Evolutionary conservation across 768 basidiomycete species (phyloP), one percentile per base, ranked within the genome.

Genomic region (Phlegmacium glaucopus): DNA sequence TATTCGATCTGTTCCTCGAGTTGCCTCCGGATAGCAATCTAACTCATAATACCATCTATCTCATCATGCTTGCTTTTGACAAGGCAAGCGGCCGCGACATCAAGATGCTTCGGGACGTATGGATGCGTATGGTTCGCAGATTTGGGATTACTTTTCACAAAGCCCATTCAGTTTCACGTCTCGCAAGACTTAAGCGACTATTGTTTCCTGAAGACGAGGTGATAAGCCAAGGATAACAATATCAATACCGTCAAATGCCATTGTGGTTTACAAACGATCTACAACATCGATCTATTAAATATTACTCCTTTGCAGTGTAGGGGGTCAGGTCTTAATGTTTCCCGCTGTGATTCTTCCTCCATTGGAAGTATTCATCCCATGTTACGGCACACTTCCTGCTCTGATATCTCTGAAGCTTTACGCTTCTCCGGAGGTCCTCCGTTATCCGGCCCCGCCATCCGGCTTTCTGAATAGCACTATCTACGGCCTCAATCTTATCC

Each of bases 401-500:
- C 68, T 92, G 91, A 65, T 93, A 95, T 61, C 91, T 70, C 49
- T 86, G 79, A 56, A 95, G 75, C 61, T 76, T 84, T 56, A 93
- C 67, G 60, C 81, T 83, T 55, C 87, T 74, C 40, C 91, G 75
- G 42, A 92, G 66, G 56, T 88, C 88, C 62, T 95, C 93, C 1
- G 84, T 88, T 58, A 94, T 88, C 42, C 66, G 65, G 1, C 90
- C 91, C 47, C 65, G 78, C 87, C 87, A 98, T 3, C 94, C 96
- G 4, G 94, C 90, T 68, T 99, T 99, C 52, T 82, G 79, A 53
- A 98, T 92, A 25, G 94, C 92, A 57, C 85, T 92, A 56, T 94
- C 85, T 32, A 99, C 70, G 6, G 95, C 86, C 65, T 96, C 89
- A 48, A 86, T 71, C 76, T 87, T 88, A 51, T 84, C 80, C 96